Evolutionary conservation across 1,284 basidiomycete genomes (phyloP).

Genomic region (Trichosporon sp.): DNA sequence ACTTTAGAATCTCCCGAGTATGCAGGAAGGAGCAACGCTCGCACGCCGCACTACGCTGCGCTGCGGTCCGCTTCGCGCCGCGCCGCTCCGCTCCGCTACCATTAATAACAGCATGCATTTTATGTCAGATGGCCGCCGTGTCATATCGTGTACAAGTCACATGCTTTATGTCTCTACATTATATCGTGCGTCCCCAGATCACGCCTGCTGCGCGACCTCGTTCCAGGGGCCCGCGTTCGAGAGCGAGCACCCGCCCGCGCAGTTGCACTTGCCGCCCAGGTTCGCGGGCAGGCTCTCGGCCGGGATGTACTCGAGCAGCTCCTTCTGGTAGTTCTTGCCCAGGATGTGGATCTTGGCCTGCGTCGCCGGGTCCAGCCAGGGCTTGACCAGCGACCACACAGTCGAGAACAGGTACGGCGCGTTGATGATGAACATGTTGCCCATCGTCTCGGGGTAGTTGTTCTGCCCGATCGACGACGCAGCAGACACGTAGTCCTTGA

Average conservation of each 20-base stretch:
- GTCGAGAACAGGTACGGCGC: slow-evolving; percentile 87
- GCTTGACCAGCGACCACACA: slow-evolving; percentile 86
- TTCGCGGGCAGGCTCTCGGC: slow-evolving; percentile 75
- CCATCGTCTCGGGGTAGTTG: slow-evolving; percentile 90
- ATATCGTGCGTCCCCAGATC: background rate
- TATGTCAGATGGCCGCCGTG: background rate
- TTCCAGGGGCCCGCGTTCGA: slow-evolving; percentile 95
- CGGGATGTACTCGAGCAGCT: slow-evolving; percentile 74
- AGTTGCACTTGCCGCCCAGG: slow-evolving; percentile 79
- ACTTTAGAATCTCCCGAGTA: background rate
- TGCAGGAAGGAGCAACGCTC: too few species aligned
- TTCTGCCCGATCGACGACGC: slow-evolving; percentile 83
- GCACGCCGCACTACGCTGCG: too few species aligned
- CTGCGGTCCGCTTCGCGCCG: too few species aligned
- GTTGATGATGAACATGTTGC: slow-evolving; percentile 93
- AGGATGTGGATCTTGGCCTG: slow-evolving; percentile 88
- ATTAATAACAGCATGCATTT: background rate
- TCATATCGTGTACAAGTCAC: background rate
- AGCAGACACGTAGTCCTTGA: slow-evolving; percentile 83
- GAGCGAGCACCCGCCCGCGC: slow-evolving; percentile 75
- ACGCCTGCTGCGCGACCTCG: slow-evolving; percentile 24
- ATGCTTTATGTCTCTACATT: background rate
- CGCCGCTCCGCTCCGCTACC: too few species aligned
- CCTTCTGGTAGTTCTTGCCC: slow-evolving; percentile 59
- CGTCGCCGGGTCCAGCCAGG: slow-evolving; percentile 92